Conservation (phyloP, 768 basidiomycete genomes). For the Albatrellus ellisii region DNA sequence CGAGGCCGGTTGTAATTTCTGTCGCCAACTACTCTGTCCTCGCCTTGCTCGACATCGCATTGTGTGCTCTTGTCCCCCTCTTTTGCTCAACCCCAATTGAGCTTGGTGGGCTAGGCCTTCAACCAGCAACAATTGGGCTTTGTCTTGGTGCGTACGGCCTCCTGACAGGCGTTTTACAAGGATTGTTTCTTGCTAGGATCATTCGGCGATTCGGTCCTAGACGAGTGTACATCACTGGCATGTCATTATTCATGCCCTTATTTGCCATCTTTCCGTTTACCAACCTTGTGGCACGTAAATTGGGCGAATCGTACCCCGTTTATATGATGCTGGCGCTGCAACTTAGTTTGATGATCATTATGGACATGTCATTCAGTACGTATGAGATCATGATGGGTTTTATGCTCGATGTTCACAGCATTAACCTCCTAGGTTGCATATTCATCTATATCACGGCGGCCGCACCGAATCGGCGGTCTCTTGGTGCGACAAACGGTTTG, state of each 20-base stretch:
- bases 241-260: slow-evolving; percentile 15
- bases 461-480: slow-evolving; percentile 16
- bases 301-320: slow-evolving; percentile 17
- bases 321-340: slow-evolving; percentile 23
- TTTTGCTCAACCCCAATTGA: slow-evolving; percentile 26
- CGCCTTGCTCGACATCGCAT: slow-evolving; percentile 26
- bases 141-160: slow-evolving; percentile 24
- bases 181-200: slow-evolving; percentile 24
- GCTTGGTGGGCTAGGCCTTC: slow-evolving; percentile 25
- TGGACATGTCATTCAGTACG: slow-evolving; percentile 24
- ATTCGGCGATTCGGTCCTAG: slow-evolving; percentile 24
- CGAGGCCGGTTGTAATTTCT: slow-evolving; percentile 21
- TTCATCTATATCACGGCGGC: slow-evolving; percentile 20
- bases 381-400: not conserved
- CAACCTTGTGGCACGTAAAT: not conserved
- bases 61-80: slow-evolving; percentile 25
- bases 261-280: slow-evolving; percentile 18
- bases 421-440: slow-evolving; percentile 10
- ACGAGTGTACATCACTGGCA: slow-evolving; percentile 16
- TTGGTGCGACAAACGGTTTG: slow-evolving; percentile 39
- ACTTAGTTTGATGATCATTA: not conserved
- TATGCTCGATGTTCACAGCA: not conserved
- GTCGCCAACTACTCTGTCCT: slow-evolving; percentile 22
- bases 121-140: slow-evolving; percentile 23
- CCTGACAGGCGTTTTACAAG: slow-evolving; percentile 26